phyloP scores from a whole-genome alignment of 2,329 filamentous ascomycete species.

The Juglanconis oblonga region DNA sequence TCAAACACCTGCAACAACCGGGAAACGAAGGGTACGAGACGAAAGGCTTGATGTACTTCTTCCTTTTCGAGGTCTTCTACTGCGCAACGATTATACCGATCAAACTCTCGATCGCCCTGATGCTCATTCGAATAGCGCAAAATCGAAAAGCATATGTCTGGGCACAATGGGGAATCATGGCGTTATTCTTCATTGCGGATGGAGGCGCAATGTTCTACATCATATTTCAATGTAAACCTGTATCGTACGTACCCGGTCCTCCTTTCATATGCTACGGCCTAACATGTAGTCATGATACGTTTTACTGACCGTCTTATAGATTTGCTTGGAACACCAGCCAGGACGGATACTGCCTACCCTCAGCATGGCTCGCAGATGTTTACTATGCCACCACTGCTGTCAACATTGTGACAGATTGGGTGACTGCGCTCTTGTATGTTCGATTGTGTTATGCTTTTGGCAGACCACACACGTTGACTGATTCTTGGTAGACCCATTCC shows the following conservation, averaged over 20 bases:
- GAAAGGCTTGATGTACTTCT: slow-evolving; percentile 16
- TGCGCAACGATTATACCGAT: slow-evolving; percentile 16
- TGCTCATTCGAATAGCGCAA: slow-evolving; percentile 18
- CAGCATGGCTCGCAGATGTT: slow-evolving; percentile 11
- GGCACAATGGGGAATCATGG: slow-evolving; percentile 16
- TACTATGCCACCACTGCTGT: slow-evolving; percentile 15
- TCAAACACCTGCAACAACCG: not conserved
- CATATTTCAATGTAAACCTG: slow-evolving; percentile 16
- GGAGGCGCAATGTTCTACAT: slow-evolving; percentile 12
- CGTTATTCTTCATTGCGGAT: slow-evolving; percentile 15
- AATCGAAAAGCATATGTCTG: slow-evolving; percentile 14
- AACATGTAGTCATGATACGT: not conserved
- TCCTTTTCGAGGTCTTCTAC: slow-evolving; percentile 18
- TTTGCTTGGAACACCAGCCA: slow-evolving; percentile 17
- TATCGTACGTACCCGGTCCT: not conserved
- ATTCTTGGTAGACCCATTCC: slow-evolving; percentile 7
- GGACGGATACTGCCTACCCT: slow-evolving; percentile 6
- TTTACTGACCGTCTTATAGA: not conserved
- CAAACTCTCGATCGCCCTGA: slow-evolving; percentile 17
- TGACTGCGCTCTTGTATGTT: slow-evolving; percentile 5
- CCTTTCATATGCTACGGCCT: not conserved
- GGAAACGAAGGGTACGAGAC: slow-evolving; percentile 9
- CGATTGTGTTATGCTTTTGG: not conserved
- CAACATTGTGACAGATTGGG: slow-evolving; percentile 16
- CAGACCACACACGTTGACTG: not conserved